Percentiles rank a stretch among this genome's conserved stretches.
Conservation (phyloP, 1,284 basidiomycete species). For the Cryptococcus hybrid region DNA sequence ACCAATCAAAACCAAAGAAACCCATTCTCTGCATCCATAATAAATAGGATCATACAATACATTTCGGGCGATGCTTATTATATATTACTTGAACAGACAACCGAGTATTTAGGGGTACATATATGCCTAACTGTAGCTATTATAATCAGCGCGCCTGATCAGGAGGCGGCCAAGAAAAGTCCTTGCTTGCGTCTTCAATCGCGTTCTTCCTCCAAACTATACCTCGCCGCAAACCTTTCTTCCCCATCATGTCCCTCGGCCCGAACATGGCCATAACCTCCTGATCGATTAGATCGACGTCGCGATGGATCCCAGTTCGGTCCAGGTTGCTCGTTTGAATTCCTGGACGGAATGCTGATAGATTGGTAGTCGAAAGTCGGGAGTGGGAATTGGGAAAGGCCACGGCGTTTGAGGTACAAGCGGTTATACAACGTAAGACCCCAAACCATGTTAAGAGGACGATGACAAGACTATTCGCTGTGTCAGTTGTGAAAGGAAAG, state of each 20-base stretch:
- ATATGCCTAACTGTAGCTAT: too few relatives aligned
- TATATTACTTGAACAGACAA: too few relatives aligned
- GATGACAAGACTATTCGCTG: conserved; percentile 29
- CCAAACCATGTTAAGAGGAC: conserved; percentile 46
- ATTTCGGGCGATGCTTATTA: too few relatives aligned
- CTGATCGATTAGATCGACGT: conserved; percentile 26
- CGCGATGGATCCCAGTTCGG: conserved; percentile 32
- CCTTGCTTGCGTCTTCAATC: conserved; percentile 39
- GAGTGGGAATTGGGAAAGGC: conserved; percentile 41
- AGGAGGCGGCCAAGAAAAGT: too few relatives aligned
- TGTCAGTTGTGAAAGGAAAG: neutral
- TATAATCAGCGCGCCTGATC: too few relatives aligned
- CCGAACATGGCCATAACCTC: conserved; percentile 33
- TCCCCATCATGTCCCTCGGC: conserved; percentile 51
- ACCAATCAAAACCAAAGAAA: too few relatives aligned
- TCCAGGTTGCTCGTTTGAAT: neutral
- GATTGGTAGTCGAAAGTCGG: conserved; percentile 21
- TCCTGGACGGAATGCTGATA: conserved; percentile 7
- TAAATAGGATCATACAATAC: too few relatives aligned
- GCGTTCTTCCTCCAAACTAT: conserved; percentile 46
- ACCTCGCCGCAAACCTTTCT: conserved; percentile 55
- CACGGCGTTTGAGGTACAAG: conserved; percentile 41
- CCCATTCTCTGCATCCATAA: too few relatives aligned
- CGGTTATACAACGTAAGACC: conserved; percentile 49
- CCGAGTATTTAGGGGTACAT: too few relatives aligned